phyloP scores from a whole-genome alignment of 2,329 filamentous ascomycete genomes.

The Monascus ruber region DNA sequence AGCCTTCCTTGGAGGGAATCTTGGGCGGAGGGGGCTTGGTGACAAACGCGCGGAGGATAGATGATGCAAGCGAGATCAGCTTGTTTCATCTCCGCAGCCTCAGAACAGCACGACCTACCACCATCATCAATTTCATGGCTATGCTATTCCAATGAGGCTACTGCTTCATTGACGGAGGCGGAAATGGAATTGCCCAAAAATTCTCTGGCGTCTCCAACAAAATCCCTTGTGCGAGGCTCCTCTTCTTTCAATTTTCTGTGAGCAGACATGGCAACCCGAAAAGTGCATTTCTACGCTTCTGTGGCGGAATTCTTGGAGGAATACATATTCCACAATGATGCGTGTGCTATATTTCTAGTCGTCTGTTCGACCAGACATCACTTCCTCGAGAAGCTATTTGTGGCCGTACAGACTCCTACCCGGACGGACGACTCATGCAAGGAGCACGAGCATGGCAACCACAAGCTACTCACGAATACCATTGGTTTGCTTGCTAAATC shows the following conservation, averaged over 20 bases:
- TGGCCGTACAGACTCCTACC: conserved; percentile 32
- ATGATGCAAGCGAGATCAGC: too few species aligned
- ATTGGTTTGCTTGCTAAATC: conserved; percentile 60
- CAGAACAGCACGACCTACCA: too few species aligned
- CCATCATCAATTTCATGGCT: too few species aligned
- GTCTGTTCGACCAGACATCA: conserved; percentile 54
- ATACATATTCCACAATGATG: conserved; percentile 48
- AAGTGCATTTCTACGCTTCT: conserved; percentile 39
- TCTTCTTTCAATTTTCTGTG: too few species aligned
- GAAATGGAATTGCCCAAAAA: too few species aligned
- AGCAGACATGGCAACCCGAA: conserved; percentile 3
- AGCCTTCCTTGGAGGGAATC: conserved; percentile 5
- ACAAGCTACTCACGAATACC: conserved; percentile 48
- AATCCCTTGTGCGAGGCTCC: too few species aligned
- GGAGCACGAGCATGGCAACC: conserved; percentile 5
- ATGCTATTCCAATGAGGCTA: too few species aligned
- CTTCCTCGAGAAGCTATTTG: conserved; percentile 52
- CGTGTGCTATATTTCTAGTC: conserved; percentile 53
- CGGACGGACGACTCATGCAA: conserved; percentile 1
- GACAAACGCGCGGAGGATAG: too few species aligned
- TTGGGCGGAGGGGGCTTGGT: too few species aligned
- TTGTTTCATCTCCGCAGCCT: too few species aligned
- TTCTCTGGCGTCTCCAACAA: too few species aligned
- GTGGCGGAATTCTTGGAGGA: conserved; percentile 44
- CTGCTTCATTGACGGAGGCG: too few species aligned